Conservation (phyloP, 331 rosid genomes). For the Quercus tomentella region DNA sequence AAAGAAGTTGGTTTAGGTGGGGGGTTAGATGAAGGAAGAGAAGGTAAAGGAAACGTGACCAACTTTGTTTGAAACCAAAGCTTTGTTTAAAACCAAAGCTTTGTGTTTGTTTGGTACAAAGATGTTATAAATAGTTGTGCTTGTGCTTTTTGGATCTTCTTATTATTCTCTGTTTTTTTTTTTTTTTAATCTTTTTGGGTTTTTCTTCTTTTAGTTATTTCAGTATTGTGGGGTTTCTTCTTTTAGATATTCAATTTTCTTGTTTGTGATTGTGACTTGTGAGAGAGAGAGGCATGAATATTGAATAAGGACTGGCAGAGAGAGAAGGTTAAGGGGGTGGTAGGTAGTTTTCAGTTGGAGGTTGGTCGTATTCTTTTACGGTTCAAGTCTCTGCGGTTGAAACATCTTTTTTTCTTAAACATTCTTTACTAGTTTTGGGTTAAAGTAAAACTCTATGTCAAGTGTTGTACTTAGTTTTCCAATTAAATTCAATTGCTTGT, state of each 20-base stretch:
- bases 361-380: neutral
- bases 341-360: constrained; percentile 45
- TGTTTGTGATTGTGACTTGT: no score
- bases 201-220: neutral
- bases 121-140: neutral
- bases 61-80: neutral
- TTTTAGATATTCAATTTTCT: neutral
- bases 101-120: constrained; percentile 15
- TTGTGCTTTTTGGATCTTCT: neutral
- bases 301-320: neutral
- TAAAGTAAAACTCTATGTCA: no score
- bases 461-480: no score
- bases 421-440: no score
- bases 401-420: no score
- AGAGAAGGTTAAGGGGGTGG: constrained; percentile 4
- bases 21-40: constrained; percentile 11
- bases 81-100: neutral
- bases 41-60: constrained; percentile 29
- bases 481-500: no score
- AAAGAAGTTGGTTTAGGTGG: neutral
- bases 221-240: neutral
- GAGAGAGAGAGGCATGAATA: neutral
- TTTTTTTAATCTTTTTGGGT: neutral
- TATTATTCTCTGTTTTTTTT: no score
- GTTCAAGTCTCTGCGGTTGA: no score